Conservation (phyloP, 148 eudicot species). For the Agrostemma githago region DNA sequence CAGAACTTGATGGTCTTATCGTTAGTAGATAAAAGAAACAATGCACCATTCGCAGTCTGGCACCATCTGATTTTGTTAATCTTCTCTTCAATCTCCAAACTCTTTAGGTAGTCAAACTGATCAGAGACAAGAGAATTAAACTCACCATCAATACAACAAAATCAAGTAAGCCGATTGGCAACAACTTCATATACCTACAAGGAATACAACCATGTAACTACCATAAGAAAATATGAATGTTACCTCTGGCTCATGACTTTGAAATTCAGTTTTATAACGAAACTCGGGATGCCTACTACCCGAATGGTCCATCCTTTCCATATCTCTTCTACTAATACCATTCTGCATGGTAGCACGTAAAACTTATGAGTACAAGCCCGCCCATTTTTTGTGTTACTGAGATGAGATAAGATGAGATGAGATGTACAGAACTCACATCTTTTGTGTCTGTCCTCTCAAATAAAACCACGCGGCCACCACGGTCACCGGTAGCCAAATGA, state of each 20-base stretch:
- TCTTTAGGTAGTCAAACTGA: conserved; percentile 98
- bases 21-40: conserved; percentile 92
- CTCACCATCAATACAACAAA: conserved; percentile 14
- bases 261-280: conserved; percentile 96
- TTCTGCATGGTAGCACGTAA: conserved; percentile 33
- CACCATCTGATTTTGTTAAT: conserved; percentile 99
- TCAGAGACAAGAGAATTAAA: conserved; percentile 17
- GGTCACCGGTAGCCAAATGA: conserved; percentile 75
- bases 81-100: conserved; percentile 99
- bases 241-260: conserved; percentile 99
- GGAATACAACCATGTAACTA: conserved; percentile 10
- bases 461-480: conserved; percentile 75
- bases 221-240: neutral
- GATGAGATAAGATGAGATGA: conserved; percentile 14
- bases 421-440: conserved; percentile 40
- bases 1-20: conserved; percentile 95
- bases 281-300: conserved; percentile 83
- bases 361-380: conserved; percentile 5
- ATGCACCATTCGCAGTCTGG: conserved; percentile 83
- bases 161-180: neutral
- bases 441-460: conserved; percentile 74
- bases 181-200: neutral
- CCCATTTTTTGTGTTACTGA: neutral
- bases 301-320: conserved; percentile 67
- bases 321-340: conserved; percentile 61